Evolutionary conservation across 2,329 filamentous ascomycete species (phyloP).

Genomic region (Metarhizium robertsii): DNA sequence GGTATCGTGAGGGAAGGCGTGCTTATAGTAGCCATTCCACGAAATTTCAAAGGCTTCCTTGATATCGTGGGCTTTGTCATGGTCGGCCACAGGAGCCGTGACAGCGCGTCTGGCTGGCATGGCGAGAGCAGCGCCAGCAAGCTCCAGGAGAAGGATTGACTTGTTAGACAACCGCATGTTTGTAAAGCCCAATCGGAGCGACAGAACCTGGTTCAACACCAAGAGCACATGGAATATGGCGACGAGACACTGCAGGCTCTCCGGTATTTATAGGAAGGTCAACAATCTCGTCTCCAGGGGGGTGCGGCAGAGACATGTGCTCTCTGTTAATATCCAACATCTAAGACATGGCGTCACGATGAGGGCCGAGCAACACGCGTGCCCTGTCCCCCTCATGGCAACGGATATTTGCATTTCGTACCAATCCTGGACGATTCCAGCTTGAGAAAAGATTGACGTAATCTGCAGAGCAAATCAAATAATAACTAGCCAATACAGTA

Average conservation of each 20-base stretch:
- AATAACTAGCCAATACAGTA: background rate
- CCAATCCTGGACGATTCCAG: background rate
- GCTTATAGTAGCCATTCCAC: constrained; percentile 63
- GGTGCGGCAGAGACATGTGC: background rate
- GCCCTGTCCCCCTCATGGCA: background rate
- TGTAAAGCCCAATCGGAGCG: background rate
- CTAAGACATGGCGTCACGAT: constrained; percentile 6
- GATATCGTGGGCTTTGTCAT: constrained; percentile 46
- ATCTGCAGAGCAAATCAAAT: background rate
- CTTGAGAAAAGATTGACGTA: background rate
- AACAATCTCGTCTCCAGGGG: background rate
- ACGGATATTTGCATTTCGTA: background rate
- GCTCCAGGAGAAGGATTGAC: constrained; percentile 6
- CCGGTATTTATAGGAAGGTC: background rate
- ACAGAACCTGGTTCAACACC: background rate
- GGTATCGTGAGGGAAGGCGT: constrained; percentile 72
- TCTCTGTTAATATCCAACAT: background rate
- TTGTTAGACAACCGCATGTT: constrained; percentile 8
- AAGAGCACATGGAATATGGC: background rate
- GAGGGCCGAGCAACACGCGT: background rate
- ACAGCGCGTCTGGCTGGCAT: constrained; percentile 4
- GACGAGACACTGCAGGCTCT: background rate
- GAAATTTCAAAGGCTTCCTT: constrained; percentile 60
- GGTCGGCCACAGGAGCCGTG: constrained; percentile 18
- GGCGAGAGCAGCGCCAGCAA: constrained; percentile 4